Evolutionary conservation across 192 early-diverging fungal genomes (phyloP), one percentile per base, ranked within the genome.

Genomic region (Mortierella alpina): DNA sequence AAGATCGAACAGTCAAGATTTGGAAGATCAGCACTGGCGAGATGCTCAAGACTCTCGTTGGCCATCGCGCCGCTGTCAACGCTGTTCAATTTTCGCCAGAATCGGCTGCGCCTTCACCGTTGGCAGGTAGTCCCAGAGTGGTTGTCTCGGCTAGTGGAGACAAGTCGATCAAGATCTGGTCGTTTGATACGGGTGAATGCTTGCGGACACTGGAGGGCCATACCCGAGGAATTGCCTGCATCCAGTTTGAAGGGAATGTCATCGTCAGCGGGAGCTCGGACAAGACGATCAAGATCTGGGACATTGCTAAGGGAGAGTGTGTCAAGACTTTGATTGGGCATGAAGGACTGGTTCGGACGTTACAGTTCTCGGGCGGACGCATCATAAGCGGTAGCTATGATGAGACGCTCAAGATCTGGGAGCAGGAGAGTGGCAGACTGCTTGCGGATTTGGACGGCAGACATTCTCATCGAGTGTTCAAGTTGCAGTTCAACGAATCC

Each of bases 381-480:
- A 85, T 97, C 15, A 92, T 98, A 17, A 93, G 93, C n/a, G 96
- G 94, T 5, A 91, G 92, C 22, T 98, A 98, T 78, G 93, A 97
- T 73, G 90, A 94, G 70, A 89, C 92, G 4, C 80, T 98, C 64
- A 97, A 95, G 80, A 87, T 98, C 18, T 98, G 97, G 97, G 88
- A 92, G 59, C 71, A 92, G 52, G 82, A 88, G 41, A 91, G 88
- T 0, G 96, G 96, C 2, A 79, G 77, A 50, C 69, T 91, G 39
- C 15, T 92, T 0, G 83, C 84, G 55, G 86, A 85, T 45, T 70
- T 93, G 63, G 83, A 81, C 40, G 86, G 89, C 59, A 84, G 81
- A 41, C 90, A 91, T 82, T 84, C 86, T n/a, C 64, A 65, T 64
- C 85, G 91, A 14, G 92, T 97, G 4, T 93, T 96, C 69, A 94